These are phyloP conservation scores for Saccharomycopsis microspora DNA, from an alignment of 805 yeast genomes.

Conservation along the genomic window DNA sequence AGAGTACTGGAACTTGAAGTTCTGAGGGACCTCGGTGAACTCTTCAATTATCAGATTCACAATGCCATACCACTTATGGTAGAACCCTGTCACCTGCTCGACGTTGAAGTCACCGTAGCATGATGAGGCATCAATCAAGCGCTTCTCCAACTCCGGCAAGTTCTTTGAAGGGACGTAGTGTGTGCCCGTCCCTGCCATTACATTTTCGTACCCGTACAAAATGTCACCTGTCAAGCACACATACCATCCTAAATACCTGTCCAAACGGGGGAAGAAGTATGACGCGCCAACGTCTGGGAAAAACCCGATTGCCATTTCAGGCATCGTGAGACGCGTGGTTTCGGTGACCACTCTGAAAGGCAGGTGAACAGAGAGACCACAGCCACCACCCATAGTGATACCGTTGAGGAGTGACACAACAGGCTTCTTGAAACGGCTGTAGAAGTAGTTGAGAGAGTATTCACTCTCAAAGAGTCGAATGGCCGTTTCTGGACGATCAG, in stretches of 20 bases:
- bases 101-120: constrained; percentile 18
- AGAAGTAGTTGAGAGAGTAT: constrained; percentile 39
- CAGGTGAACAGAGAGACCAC: constrained; percentile 80
- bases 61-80: constrained; percentile 33
- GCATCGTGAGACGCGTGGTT: constrained; percentile 88
- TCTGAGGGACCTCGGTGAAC: constrained; percentile 39
- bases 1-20: constrained; percentile 47
- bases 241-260: constrained; percentile 75
- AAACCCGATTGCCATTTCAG: constrained; percentile 94
- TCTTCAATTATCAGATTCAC: constrained; percentile 58
- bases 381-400: constrained; percentile 97
- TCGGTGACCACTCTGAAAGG: constrained; percentile 91
- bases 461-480: constrained; percentile 12
- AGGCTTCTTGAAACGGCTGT: constrained; percentile 67
- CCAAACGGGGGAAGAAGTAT: constrained; percentile 74
- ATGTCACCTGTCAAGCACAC: constrained; percentile 79
- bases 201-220: constrained; percentile 68
- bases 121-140: constrained; percentile 49
- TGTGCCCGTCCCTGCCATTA: constrained; percentile 76
- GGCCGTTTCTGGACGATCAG: constrained; percentile 26
- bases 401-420: constrained; percentile 81
- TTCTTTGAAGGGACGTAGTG: constrained; percentile 69
- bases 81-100: constrained; percentile 3
- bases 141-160: constrained; percentile 44
- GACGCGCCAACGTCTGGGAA: constrained; percentile 95